Base-by-base conservation (phyloP, 805 yeast species). In the Candida chauliodis region DNA sequence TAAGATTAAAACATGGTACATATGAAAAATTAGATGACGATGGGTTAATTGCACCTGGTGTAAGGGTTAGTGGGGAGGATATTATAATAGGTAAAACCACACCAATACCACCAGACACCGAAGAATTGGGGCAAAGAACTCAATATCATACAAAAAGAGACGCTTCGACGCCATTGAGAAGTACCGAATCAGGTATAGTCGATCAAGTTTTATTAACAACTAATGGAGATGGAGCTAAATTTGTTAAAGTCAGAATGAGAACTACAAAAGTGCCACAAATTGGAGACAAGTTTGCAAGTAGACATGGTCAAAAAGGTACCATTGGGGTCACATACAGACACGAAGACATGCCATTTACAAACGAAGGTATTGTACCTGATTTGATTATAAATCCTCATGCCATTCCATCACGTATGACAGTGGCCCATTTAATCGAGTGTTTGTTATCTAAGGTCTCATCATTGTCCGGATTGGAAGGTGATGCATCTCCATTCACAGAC, bases 371-470 rank as follows among this genome's bases (percentile, higher is more conserved):
- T 59, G 97, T 91, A 26, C 99, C 99, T 6, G 99, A 93, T 69
- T 74, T 93, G 58, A 88, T 93, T 55, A 93, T 93, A 61, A 93
- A 93, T 63, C 99, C 99, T 2, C 99, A 93, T 67, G 99, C 98
- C 59, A 93, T 93, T 77, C 99, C 99, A 51, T 93, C 99, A 42
- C 97, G 99, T 78, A 93, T 93, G 99, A 93, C 99, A 28, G 99
- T 93, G 44, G 99, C 99, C 35, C 98, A 93, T 74, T 83, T 93
- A 73, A 91, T 93, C 66, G 99, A 93, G 73, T 93, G 99, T 84
- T 73, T 93, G 62, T 72, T 93, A 53, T 84, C 95, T 36, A 93
- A 93, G 67, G 98, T 93, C 30, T 90, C 97, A 3, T 81, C 98
- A 2, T 73, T 93, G 52, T 82, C 95, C 34, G 99, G 98, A 56